phyloP scores from a whole-genome alignment of 345 rosid species.

The Dimocarpus longan region DNA sequence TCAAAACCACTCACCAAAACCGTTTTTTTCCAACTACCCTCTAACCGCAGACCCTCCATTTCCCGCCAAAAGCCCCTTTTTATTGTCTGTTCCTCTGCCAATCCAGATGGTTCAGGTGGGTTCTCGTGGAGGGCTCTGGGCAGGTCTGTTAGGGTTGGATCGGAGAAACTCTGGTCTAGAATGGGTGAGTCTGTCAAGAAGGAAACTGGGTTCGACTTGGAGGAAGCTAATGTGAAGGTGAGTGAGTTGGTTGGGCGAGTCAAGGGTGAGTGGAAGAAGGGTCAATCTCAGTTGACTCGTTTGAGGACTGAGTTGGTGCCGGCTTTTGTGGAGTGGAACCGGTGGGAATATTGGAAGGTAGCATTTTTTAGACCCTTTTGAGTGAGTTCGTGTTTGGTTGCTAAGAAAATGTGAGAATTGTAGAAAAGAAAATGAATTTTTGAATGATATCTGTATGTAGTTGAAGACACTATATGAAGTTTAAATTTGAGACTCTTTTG shows the following conservation, averaged over 20 bases:
- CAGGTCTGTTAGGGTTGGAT: conserved; percentile 51
- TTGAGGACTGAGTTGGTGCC: conserved; percentile 58
- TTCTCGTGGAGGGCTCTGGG: conserved; percentile 60
- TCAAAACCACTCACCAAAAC: conserved; percentile 21
- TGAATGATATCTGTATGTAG: too few relatives aligned
- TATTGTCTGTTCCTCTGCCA: conserved; percentile 52
- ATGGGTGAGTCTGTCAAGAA: conserved; percentile 61
- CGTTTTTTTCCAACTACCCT: conserved; percentile 29
- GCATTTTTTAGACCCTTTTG: not conserved
- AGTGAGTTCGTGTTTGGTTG: not conserved
- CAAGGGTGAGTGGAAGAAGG: conserved; percentile 41
- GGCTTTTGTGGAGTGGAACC: conserved; percentile 68
- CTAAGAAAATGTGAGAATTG: conserved; percentile 1
- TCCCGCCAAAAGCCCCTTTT: conserved; percentile 35
- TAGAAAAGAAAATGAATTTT: not conserved
- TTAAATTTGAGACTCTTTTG: not conserved
- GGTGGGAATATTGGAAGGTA: conserved; percentile 90
- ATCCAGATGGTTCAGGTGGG: conserved; percentile 46
- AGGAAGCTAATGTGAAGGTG: conserved; percentile 42
- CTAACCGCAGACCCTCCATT: conserved; percentile 35
- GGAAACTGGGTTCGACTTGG: conserved; percentile 73
- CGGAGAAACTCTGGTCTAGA: conserved; percentile 55
- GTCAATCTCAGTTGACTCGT: conserved; percentile 48
- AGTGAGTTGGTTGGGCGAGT: conserved; percentile 44
- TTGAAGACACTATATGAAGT: too few relatives aligned